Conservation (phyloP, 108 stramenopile species). For the Fragilariopsis cylindrus region DNA sequence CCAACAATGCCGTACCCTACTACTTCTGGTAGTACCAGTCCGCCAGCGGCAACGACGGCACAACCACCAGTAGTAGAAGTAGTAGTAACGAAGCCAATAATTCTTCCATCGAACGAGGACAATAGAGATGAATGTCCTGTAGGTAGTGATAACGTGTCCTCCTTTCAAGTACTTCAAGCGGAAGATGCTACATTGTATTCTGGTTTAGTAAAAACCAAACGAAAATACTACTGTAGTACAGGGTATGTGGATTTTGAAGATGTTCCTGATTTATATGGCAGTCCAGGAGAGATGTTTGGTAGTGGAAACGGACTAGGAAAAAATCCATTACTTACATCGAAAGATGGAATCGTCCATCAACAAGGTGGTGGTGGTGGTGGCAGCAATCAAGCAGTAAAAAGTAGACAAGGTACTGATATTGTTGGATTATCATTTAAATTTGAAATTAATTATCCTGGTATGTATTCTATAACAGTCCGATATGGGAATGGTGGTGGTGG, state of each 20-base stretch:
- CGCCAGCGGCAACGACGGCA: no score
- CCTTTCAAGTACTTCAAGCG: slow-evolving; percentile 1
- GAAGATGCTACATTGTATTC: neutral
- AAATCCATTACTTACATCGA: neutral
- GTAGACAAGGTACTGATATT: neutral
- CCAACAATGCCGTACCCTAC: no score
- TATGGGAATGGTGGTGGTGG: neutral
- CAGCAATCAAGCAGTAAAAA: no score
- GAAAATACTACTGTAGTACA: neutral
- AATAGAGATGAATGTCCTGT: neutral
- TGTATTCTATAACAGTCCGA: neutral
- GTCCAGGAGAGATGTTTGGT: neutral
- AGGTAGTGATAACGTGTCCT: neutral
- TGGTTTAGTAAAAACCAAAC: neutral
- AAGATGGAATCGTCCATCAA: neutral
- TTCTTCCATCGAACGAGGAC: neutral
- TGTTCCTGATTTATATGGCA: neutral
- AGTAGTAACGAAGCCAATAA: no score
- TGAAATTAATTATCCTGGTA: neutral
- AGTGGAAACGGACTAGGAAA: neutral
- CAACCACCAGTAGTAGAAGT: no score
- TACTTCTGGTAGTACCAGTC: no score
- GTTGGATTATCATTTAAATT: neutral
- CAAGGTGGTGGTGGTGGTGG: no score
- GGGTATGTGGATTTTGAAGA: slow-evolving; percentile 1